Percentiles rank a stretch among this genome's conserved stretches.
Conservation (phyloP, 2,329 filamentous ascomycete genomes). For the Aspergillus puulaauensis region DNA sequence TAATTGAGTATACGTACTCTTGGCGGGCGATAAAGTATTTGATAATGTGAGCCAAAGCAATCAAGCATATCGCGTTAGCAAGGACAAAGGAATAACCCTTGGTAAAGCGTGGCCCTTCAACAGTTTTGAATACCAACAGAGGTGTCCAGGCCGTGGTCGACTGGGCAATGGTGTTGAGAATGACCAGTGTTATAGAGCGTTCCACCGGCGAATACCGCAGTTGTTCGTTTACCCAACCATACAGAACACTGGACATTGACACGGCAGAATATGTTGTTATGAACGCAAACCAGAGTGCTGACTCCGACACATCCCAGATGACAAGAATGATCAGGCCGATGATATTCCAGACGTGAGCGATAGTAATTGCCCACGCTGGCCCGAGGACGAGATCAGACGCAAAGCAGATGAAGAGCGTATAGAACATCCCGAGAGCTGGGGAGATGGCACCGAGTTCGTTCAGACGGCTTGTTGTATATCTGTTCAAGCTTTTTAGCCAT, state of each 20-base stretch:
- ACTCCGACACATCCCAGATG: conserved; percentile 57
- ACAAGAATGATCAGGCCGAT: conserved; percentile 55
- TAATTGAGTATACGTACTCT: conserved; percentile 13
- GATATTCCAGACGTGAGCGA: conserved; percentile 52
- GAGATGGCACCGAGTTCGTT: conserved; percentile 55
- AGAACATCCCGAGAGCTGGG: conserved; percentile 58
- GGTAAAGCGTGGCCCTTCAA: conserved; percentile 43
- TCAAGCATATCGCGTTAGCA: conserved; percentile 39
- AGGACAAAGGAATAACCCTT: conserved; percentile 47
- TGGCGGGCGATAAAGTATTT: conserved; percentile 16
- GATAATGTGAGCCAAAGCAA: conserved; percentile 27
- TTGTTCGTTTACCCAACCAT: conserved; percentile 57
- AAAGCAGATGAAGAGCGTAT: conserved; percentile 55
- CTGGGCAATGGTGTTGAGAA: conserved; percentile 55
- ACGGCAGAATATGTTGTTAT: conserved; percentile 50
- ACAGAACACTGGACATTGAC: conserved; percentile 55
- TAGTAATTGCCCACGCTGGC: conserved; percentile 56
- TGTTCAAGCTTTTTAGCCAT: conserved; percentile 57
- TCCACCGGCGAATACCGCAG: conserved; percentile 43
- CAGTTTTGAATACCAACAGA: conserved; percentile 51
- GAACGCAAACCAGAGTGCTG: conserved; percentile 56
- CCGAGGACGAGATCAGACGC: conserved; percentile 55
- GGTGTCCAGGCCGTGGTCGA: conserved; percentile 59
- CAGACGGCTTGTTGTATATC: conserved; percentile 48
- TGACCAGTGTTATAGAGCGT: conserved; percentile 50